phyloP scores from a whole-genome alignment of 257 asterid genomes.

The Gentiana straminea region DNA sequence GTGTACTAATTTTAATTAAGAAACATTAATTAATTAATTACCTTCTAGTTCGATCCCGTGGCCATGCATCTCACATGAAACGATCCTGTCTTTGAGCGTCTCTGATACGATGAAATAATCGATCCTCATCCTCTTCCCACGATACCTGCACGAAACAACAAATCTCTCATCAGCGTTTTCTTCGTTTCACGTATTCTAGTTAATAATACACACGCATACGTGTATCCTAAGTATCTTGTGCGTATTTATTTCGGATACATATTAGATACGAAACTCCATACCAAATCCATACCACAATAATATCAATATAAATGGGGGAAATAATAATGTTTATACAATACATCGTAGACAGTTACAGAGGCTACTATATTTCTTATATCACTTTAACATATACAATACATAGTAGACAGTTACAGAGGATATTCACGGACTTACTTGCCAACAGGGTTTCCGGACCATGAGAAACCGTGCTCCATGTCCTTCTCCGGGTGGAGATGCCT shows the following conservation, averaged over 20 bases:
- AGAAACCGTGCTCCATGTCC: slow-evolving; percentile 82
- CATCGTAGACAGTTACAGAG: too few relatives aligned
- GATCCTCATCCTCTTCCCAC: slow-evolving; percentile 98
- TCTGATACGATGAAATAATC: slow-evolving; percentile 78
- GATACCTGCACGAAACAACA: slow-evolving; percentile 47
- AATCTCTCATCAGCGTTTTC: not conserved
- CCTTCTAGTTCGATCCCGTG: slow-evolving; percentile 78
- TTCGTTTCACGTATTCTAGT: too few relatives aligned
- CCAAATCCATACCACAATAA: not conserved
- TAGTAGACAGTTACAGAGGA: not conserved
- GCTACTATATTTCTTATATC: too few relatives aligned
- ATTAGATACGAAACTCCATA: too few relatives aligned
- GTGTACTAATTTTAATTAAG: too few relatives aligned
- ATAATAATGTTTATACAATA: too few relatives aligned
- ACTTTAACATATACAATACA: too few relatives aligned
- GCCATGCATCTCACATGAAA: slow-evolving; percentile 74
- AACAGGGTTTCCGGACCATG: slow-evolving; percentile 94
- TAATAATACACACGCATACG: too few relatives aligned
- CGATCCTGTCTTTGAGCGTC: slow-evolving; percentile 53
- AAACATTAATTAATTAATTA: slow-evolving; percentile 7
- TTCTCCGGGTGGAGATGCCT: slow-evolving; percentile 65
- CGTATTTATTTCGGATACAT: too few relatives aligned
- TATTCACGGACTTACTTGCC: slow-evolving; percentile 55
- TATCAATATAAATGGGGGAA: too few relatives aligned
- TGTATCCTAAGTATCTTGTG: too few relatives aligned